Evolutionary conservation across 441 rosid genomes (phyloP), one percentile per base, ranked within the genome.

Genomic region (Gossypium trilobum): DNA sequence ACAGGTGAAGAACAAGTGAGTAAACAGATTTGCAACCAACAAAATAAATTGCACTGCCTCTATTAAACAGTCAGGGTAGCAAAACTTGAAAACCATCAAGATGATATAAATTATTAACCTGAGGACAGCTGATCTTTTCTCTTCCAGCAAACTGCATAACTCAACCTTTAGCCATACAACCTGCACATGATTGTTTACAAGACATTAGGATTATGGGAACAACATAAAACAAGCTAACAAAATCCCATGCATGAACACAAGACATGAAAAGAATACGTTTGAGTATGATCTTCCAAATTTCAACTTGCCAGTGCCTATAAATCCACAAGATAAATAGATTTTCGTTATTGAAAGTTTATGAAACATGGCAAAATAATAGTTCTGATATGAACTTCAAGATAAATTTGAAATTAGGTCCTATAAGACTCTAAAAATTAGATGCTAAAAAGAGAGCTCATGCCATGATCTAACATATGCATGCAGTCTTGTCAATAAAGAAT

Each of bases 121-220:
- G 75, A 93, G 97, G 25, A 84, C 46, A 73, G 94, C 87, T 75
- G 99, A 93, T 87, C 94, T 85, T 85, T 95, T 95, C 78, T 95
- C 98, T 79, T 95, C 99, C 68, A 95, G 86, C 86, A 95, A 83
- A 75, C 87, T 90, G 87, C 97, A 91, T 76, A 95, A 82, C 83
- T 95, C 97, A 73, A 84, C 94, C 88, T 95, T 95, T 85, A 95
- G 79, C 91, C 91, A 95, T 39, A 87, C 85, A 27, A 93, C 95
- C 99, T 95, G 93, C 85, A 82, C 63, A 46, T 39, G 48, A 29
- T 68, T 33, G 71, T 50, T 68, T 14, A 50, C 4, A 68, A 68
- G 71, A 68, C 9, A 50, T 16, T 50, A 48, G 29, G 58, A 22
- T 19, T 64, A 42, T 42, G 4, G 17, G 44, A 67, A 16, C 58